These are phyloP conservation scores for Lentithecium fluviatile DNA, from an alignment of 495 filamentous ascomycete genomes.

Conservation along the genomic window DNA sequence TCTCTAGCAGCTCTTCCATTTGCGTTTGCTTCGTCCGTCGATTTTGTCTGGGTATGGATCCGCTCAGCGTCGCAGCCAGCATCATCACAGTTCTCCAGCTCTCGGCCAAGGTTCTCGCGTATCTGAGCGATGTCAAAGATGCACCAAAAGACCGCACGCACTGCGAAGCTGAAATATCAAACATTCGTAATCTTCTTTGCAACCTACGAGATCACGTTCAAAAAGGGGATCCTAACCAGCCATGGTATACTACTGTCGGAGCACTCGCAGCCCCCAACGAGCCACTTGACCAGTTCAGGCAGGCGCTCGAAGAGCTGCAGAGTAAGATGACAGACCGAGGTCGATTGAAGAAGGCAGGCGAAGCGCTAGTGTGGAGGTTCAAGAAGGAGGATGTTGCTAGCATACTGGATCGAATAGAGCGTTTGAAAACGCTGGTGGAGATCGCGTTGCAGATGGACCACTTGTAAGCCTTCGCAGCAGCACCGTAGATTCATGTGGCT, in stretches of 20 bases:
- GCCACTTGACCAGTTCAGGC: constrained; percentile 35
- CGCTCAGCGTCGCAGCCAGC: constrained; percentile 32
- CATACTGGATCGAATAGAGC: too few relatives aligned
- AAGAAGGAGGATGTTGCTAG: too few relatives aligned
- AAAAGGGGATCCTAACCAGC: background rate
- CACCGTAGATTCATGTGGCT: background rate
- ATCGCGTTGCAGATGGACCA: constrained; percentile 40
- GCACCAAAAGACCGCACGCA: constrained; percentile 34
- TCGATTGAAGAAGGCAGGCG: constrained; percentile 24
- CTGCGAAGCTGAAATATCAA: constrained; percentile 29
- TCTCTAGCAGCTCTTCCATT: background rate
- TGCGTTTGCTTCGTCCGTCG: background rate
- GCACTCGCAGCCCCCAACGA: constrained; percentile 31
- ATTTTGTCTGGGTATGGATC: constrained; percentile 19
- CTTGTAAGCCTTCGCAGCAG: constrained; percentile 31
- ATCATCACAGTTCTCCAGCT: constrained; percentile 36
- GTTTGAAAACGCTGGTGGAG: too few relatives aligned
- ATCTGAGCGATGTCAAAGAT: constrained; percentile 39
- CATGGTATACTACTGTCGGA: constrained; percentile 28
- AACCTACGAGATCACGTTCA: constrained; percentile 22
- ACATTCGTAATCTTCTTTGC: constrained; percentile 32
- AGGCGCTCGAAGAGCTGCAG: constrained; percentile 30
- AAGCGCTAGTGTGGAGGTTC: too few relatives aligned
- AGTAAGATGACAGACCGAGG: constrained; percentile 25
- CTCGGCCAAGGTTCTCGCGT: constrained; percentile 34